Evolutionary conservation across 2,329 filamentous ascomycete species (phyloP).

Genomic region (Nigrograna mackinnonii): DNA sequence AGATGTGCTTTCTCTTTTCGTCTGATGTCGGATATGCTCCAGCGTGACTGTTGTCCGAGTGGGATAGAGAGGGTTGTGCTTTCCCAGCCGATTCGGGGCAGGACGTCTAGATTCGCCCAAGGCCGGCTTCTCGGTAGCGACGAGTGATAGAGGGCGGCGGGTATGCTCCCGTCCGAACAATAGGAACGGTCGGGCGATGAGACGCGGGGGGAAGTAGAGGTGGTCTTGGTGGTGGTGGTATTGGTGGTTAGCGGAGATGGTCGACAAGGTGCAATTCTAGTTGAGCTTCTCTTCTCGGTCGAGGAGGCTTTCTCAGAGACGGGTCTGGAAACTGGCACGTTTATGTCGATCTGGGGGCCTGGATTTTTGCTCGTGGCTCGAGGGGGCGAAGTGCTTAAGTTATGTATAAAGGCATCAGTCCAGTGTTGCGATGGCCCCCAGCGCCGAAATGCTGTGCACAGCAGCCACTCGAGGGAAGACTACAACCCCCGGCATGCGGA

Average conservation of each 20-base stretch:
- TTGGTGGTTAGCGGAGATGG: too few relatives aligned
- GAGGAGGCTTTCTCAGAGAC: conserved; percentile 8
- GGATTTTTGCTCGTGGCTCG: conserved; percentile 27
- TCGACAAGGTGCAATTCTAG: too few relatives aligned
- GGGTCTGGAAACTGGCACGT: conserved; percentile 21
- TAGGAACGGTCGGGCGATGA: too few relatives aligned
- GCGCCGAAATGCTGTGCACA: conserved; percentile 25
- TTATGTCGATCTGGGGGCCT: conserved; percentile 37
- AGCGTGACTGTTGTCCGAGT: conserved; percentile 15
- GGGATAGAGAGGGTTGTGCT: conserved; percentile 15
- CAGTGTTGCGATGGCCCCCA: conserved; percentile 30
- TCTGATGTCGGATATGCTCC: conserved; percentile 30
- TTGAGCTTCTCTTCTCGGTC: neutral
- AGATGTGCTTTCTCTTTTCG: too few relatives aligned
- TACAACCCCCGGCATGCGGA: conserved; percentile 17
- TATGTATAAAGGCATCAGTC: conserved; percentile 36
- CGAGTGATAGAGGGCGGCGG: conserved; percentile 3
- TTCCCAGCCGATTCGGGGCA: too few relatives aligned
- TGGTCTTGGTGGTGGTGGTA: too few relatives aligned
- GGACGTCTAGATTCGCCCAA: too few relatives aligned
- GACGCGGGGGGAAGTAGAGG: too few relatives aligned
- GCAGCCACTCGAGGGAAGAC: conserved; percentile 22
- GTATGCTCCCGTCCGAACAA: too few relatives aligned
- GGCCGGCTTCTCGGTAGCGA: conserved; percentile 30
- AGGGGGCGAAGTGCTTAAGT: conserved; percentile 42